These are phyloP conservation scores for Pavlovales sp. DNA, from an alignment of 208 protist species.

Conservation along the genomic window DNA sequence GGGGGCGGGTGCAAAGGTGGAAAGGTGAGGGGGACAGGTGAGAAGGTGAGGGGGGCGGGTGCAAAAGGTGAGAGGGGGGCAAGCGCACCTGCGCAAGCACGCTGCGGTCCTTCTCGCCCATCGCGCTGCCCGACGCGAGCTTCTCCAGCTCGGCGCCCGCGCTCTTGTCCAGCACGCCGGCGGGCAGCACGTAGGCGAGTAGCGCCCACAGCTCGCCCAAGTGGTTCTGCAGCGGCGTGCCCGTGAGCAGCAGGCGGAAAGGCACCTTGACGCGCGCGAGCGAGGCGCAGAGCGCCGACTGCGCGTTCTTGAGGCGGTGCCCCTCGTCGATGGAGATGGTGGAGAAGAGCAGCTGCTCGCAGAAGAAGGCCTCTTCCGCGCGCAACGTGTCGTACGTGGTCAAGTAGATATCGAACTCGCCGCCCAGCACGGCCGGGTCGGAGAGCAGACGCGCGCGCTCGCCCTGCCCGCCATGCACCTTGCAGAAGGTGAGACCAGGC, in stretches of 20 bases:
- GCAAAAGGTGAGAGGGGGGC: too few relatives aligned
- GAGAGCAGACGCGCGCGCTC: neutral
- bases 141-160: neutral
- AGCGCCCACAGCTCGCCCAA: constrained; percentile 23
- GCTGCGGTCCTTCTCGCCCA: neutral
- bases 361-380: constrained; percentile 10
- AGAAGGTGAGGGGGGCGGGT: too few relatives aligned
- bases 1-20: too few relatives aligned
- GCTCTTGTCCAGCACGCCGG: constrained; percentile 39
- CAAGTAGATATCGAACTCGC: neutral
- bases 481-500: constrained; percentile 21
- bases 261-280: neutral
- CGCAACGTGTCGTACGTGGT: constrained; percentile 18
- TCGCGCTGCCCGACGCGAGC: neutral
- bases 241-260: constrained; percentile 16
- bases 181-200: constrained; percentile 47
- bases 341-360: neutral
- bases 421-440: neutral
- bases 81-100: constrained; percentile 1
- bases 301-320: constrained; percentile 41
- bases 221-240: constrained; percentile 35
- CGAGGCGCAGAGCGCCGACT: too few relatives aligned
- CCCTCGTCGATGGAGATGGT: constrained; percentile 32
- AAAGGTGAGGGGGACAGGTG: too few relatives aligned
- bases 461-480: neutral